Percentiles rank a stretch among this genome's conserved stretches.
These are phyloP conservation scores for Ceratobasidium sp. DNA, from an alignment of 1,284 basidiomycete genomes.

Conservation along the genomic window DNA sequence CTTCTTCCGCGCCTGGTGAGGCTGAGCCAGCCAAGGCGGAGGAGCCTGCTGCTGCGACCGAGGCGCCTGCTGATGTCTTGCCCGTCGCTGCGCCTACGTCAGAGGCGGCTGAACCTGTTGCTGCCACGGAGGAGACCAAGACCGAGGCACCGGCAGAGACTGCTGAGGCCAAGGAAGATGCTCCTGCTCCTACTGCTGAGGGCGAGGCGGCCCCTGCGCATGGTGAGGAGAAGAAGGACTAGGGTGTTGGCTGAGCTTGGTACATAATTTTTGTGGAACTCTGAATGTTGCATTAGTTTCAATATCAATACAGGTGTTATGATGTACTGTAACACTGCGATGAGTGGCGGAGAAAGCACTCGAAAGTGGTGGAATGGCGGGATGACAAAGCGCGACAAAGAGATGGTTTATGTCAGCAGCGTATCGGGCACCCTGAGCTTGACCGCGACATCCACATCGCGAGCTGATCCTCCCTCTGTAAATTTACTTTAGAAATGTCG, in stretches of 20 bases:
- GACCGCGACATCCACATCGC: conserved; percentile 38
- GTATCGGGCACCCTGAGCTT: conserved; percentile 28
- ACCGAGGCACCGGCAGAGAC: conserved; percentile 8
- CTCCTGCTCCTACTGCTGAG: not conserved
- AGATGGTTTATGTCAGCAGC: conserved; percentile 23
- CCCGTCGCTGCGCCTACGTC: conserved; percentile 46
- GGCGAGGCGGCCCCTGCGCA: not conserved
- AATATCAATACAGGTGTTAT: conserved; percentile 12
- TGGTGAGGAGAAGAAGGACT: conserved; percentile 22
- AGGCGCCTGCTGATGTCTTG: conserved; percentile 43
- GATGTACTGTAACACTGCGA: not conserved
- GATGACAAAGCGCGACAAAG: conserved; percentile 1
- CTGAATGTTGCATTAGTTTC: conserved; percentile 29
- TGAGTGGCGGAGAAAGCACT: not conserved
- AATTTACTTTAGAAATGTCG: not conserved
- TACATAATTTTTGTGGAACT: conserved; percentile 40
- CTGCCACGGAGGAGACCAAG: conserved; percentile 6
- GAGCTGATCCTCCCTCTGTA: not conserved
- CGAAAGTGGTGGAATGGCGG: conserved; percentile 2
- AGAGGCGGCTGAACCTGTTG: conserved; percentile 46
- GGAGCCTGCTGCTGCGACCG: conserved; percentile 47
- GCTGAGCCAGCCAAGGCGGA: conserved; percentile 15
- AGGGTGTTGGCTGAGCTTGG: not conserved
- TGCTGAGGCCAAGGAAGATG: not conserved
- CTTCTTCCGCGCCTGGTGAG: conserved; percentile 18